These are phyloP conservation scores for Fomitopsis palustris DNA, from an alignment of 1,284 basidiomycete genomes.

Conservation along the genomic window DNA sequence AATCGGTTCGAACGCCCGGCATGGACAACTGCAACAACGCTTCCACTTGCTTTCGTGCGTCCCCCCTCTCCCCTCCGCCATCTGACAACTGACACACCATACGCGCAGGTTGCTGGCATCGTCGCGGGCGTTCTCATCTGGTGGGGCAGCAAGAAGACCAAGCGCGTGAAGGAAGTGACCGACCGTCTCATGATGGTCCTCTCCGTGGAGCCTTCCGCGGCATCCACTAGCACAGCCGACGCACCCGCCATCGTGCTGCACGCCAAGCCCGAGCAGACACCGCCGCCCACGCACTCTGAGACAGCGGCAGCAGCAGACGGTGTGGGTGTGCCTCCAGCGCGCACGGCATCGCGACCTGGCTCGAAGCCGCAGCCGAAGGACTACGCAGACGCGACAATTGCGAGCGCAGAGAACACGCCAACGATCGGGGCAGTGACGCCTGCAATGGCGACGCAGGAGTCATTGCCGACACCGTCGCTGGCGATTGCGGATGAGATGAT, in stretches of 20 bases:
- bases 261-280: not conserved
- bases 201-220: conserved; percentile 32
- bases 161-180: conserved; percentile 73
- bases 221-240: not conserved
- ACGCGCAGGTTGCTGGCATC: conserved; percentile 49
- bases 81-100: not conserved
- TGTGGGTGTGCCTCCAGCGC: not conserved
- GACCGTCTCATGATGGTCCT: conserved; percentile 69
- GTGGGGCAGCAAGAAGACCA: conserved; percentile 74
- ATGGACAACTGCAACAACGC: conserved; percentile 70
- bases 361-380: conserved; percentile 10
- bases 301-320: not conserved
- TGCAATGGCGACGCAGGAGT: not conserved
- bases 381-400: conserved; percentile 4
- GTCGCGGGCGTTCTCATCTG: conserved; percentile 77
- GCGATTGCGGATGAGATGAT: conserved; percentile 32
- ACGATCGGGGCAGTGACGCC: not conserved
- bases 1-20: conserved; percentile 62
- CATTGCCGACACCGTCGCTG: conserved; percentile 13
- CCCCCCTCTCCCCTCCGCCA: not conserved
- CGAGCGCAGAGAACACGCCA: not conserved
- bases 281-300: not conserved
- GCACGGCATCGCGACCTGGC: not conserved
- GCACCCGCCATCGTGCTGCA: not conserved
- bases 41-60: conserved; percentile 75